Evolutionary conservation across 2,329 filamentous ascomycete species (phyloP), one percentile per base, ranked within the genome.

Genomic region (Xylariales sp.): DNA sequence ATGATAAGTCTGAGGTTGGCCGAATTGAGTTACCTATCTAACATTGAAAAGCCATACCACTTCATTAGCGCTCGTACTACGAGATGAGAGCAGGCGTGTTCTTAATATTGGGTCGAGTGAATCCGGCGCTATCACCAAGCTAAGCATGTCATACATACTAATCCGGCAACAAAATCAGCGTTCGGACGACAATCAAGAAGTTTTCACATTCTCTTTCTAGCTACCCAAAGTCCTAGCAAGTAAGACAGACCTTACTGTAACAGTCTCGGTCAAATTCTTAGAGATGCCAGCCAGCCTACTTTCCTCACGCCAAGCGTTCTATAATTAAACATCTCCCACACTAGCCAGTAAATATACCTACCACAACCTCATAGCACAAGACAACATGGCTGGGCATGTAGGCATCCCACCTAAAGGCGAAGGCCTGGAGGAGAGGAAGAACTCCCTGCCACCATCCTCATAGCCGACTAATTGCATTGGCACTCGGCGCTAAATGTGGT

Each of bases 1-100:
- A 48, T 64, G 16, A 52, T 28, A 10, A 12, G 46, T 62, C 58
- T 41, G 18, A 68, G 54, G n/a, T 43, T 46, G 49, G 59, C 55
- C 30, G 55, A 18, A 39, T 43, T 65, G 18, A 60, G 14, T 30
- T 59, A 14, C 32, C 36, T 49, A 34, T 34, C 50, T 58, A 28
- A 28, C 43, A 23, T 16, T 46, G 30, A n/a, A 30, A 14, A 32
- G 14, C 32, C 12, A 23, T 61, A 32, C 41, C 23, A 48, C 50
- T 23, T 9, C 32, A 28, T 39, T 46, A 23, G 64, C 10, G 30
- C 23, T 9, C 9, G 34, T 32, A 8, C 34, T 43, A 58, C 28
- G 10, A 45, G 34, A 16, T 12, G 39, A 52, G 12, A 8, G 32
- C 41, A 12, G 4, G 41, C 41, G 6, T 30, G 18, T 49, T 55